Evolutionary conservation across 75 land plant genomes (phyloP).

Genomic region (Ceratopteris richardii): DNA sequence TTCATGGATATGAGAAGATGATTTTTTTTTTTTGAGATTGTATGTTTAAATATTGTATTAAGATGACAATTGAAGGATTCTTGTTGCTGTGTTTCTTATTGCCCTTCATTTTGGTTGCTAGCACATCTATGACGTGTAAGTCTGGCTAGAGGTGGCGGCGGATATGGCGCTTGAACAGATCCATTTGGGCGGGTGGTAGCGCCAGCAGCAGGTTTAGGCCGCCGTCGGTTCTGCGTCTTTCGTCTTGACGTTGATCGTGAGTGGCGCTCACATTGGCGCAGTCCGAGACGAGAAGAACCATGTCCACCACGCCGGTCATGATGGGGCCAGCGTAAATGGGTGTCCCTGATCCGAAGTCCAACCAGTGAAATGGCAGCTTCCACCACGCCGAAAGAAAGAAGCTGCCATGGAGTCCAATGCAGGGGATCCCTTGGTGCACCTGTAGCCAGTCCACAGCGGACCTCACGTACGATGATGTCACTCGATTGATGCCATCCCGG

Average conservation of each 20-base stretch:
- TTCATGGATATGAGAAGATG: too few species aligned
- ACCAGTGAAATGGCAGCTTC: constrained; percentile 48
- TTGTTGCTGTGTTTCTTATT: too few species aligned
- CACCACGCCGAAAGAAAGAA: constrained; percentile 59
- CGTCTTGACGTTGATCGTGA: too few species aligned
- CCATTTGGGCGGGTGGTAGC: constrained; percentile 35
- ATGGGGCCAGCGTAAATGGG: constrained; percentile 57
- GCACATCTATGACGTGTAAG: too few species aligned
- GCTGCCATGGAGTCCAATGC: constrained; percentile 25
- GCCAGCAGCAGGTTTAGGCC: constrained; percentile 32
- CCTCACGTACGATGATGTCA: constrained; percentile 38
- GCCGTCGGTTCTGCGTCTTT: too few species aligned
- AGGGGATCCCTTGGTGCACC: constrained; percentile 44
- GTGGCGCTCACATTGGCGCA: background rate
- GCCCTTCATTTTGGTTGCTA: too few species aligned
- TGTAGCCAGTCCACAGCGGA: constrained; percentile 52
- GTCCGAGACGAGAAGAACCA: constrained; percentile 46
- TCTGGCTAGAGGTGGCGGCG: too few species aligned
- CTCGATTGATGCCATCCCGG: constrained; percentile 20
- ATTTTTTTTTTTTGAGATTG: too few species aligned
- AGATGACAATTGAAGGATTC: too few species aligned
- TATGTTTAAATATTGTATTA: too few species aligned
- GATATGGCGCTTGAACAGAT: background rate
- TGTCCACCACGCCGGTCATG: constrained; percentile 36
- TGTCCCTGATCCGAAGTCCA: constrained; percentile 61